Evolutionary conservation across 768 basidiomycete genomes (phyloP).

Genomic region (Kondoa subrosea): DNA sequence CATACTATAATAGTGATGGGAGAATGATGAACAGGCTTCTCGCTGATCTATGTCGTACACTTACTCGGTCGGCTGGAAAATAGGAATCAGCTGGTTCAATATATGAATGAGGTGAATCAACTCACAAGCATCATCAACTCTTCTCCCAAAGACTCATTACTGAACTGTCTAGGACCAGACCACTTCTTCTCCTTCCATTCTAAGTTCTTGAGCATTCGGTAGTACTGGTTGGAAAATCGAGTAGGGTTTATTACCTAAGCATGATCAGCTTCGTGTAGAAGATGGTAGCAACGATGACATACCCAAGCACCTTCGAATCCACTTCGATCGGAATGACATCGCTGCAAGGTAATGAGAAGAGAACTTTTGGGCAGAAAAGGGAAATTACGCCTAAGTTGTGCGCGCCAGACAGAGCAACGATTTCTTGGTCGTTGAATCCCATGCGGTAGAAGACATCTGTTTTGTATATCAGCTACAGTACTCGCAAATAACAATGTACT

Average conservation of each 20-base stretch:
- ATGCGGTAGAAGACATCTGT: constrained; percentile 68
- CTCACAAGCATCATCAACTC: constrained; percentile 49
- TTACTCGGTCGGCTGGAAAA: background rate
- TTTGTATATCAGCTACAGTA: background rate
- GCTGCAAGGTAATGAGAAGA: background rate
- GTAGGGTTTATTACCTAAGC: constrained; percentile 43
- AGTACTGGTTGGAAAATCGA: constrained; percentile 11
- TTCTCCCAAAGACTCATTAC: constrained; percentile 80
- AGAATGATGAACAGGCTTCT: background rate
- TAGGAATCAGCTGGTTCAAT: no score
- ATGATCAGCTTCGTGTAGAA: constrained; percentile 69
- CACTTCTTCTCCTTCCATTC: constrained; percentile 41
- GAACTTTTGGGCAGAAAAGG: background rate
- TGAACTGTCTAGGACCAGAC: constrained; percentile 50
- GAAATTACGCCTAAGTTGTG: constrained; percentile 62
- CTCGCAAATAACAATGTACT: background rate
- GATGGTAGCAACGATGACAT: constrained; percentile 60
- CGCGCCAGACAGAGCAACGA: constrained; percentile 59
- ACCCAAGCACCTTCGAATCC: constrained; percentile 51
- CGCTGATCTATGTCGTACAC: background rate
- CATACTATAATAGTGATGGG: no score
- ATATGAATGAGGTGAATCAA: no score
- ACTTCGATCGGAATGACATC: constrained; percentile 73
- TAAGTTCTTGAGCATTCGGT: constrained; percentile 11
- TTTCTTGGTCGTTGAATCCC: constrained; percentile 95